Evolutionary conservation across 106 monocot species (phyloP), one percentile per base, ranked within the genome.

Genomic region (Dactylorhiza incarnata): DNA sequence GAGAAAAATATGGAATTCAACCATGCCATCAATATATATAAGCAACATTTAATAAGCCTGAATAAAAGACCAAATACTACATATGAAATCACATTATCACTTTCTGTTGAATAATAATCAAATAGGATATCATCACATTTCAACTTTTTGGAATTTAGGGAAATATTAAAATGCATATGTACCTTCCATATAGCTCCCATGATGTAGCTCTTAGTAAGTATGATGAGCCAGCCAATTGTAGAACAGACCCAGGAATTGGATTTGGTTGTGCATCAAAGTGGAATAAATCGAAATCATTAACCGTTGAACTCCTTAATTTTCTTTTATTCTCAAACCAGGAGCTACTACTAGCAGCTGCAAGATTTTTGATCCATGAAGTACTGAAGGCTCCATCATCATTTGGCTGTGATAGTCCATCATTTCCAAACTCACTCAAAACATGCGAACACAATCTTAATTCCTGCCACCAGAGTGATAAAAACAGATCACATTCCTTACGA

Each of bases 161-260:
- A 59, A 59, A 14, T 6, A 59, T 6, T 16, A 59, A 59, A 19
- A 15, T 7, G n/a, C 19, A 59, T 12, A 68, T 19, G 2, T 80
- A 95, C 95, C 95, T 97, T 75, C 97, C 97, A 86, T 94, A 94
- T 9, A 94, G 86, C 81, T 97, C 97, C 97, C 97, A 97, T 20
- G 94, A 87, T 76, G 94, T 91, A 73, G 97, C 87, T 78, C 84
- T 93, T 43, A 91, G 79, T 76, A 97, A 82, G 84, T 89, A 94
- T 71, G 97, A 89, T 74, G 91, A 82, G 81, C 97, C 97, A 73
- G 91, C 84, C 72, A 97, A 85, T 83, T 94, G 97, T 73, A 91
- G 85, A 76, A 91, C 83, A 73, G 91, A 88, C 23, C 81, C 81
- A 76, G 97, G 91, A 73, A 97, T 81, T 52, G 94, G 87, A 89